Conservation (phyloP, 1,284 basidiomycete genomes). For the Malassezia restricta region DNA sequence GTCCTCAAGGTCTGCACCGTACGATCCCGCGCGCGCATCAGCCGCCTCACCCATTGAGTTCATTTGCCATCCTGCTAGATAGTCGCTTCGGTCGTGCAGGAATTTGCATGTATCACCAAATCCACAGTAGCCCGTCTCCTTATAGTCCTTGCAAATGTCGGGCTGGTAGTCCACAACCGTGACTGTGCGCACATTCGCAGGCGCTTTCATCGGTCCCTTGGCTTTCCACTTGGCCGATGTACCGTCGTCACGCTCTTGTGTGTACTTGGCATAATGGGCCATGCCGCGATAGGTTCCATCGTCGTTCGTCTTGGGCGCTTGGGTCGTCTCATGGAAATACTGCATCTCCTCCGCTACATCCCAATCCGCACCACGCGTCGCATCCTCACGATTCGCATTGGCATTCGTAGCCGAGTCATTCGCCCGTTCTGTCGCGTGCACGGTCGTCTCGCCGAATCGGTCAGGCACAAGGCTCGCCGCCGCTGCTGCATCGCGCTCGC, state of each 20-base stretch:
- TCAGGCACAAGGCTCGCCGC: slow-evolving; percentile 37
- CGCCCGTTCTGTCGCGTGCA: slow-evolving; percentile 40
- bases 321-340: slow-evolving; percentile 12
- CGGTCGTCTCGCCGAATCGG: slow-evolving; percentile 55
- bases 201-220: slow-evolving; percentile 25
- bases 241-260: slow-evolving; percentile 56
- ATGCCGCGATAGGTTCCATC: slow-evolving; percentile 83
- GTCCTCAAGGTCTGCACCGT: slow-evolving; percentile 51
- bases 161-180: slow-evolving; percentile 97
- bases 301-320: slow-evolving; percentile 47
- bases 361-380: slow-evolving; percentile 47
- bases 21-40: slow-evolving; percentile 39
- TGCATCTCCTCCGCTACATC: slow-evolving; percentile 45
- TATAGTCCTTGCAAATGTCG: slow-evolving; percentile 98
- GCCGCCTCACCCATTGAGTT: slow-evolving; percentile 50
- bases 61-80: slow-evolving; percentile 95
- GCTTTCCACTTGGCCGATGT: slow-evolving; percentile 77
- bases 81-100: slow-evolving; percentile 54
- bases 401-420: slow-evolving; percentile 1
- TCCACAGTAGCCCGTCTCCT: slow-evolving; percentile 97
- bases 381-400: slow-evolving; percentile 43
- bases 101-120: slow-evolving; percentile 94
- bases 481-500: not conserved
- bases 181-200: slow-evolving; percentile 77
- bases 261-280: slow-evolving; percentile 65